Conservation (phyloP, 257 asterid species). For the Vinca minor region DNA sequence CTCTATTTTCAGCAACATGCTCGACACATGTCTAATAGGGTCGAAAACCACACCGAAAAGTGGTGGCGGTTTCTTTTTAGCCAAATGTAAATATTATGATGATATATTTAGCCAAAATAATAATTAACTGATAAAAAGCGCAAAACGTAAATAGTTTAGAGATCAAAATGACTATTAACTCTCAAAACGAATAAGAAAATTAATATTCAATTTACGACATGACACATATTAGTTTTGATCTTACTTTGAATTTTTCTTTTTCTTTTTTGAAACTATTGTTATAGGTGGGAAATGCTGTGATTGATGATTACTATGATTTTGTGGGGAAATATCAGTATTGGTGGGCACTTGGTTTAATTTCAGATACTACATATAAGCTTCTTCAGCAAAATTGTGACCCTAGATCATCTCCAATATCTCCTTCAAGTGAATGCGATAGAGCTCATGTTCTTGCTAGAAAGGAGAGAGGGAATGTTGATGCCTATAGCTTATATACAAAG, state of each 20-base stretch:
- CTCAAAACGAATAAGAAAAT: no score
- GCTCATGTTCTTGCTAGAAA: constrained; percentile 45
- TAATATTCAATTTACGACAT: no score
- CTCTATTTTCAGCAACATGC: no score
- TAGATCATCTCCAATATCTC: constrained; percentile 82
- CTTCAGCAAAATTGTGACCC: constrained; percentile 48
- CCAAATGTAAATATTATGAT: no score
- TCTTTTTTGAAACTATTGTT: constrained; percentile 2
- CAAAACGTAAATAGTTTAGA: no score
- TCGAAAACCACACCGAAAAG: no score
- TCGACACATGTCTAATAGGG: no score
- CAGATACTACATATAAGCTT: constrained; percentile 75
- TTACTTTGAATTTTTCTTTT: constrained; percentile 12
- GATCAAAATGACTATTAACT: no score
- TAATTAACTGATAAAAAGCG: no score
- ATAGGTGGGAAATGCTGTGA: constrained; percentile 97
- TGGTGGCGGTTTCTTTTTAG: no score
- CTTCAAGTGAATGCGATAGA: constrained; percentile 51
- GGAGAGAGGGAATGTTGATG: constrained; percentile 82
- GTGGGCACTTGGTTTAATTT: constrained; percentile 97
- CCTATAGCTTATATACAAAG: constrained; percentile 74
- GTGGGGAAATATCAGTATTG: constrained; percentile 94
- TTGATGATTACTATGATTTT: constrained; percentile 75
- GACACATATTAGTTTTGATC: no score
- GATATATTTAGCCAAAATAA: no score